A percentile compares a stretch with the other conserved stretches of the same genome.
phyloP scores from a whole-genome alignment of 768 basidiomycete species.

The Boletus sp. region DNA sequence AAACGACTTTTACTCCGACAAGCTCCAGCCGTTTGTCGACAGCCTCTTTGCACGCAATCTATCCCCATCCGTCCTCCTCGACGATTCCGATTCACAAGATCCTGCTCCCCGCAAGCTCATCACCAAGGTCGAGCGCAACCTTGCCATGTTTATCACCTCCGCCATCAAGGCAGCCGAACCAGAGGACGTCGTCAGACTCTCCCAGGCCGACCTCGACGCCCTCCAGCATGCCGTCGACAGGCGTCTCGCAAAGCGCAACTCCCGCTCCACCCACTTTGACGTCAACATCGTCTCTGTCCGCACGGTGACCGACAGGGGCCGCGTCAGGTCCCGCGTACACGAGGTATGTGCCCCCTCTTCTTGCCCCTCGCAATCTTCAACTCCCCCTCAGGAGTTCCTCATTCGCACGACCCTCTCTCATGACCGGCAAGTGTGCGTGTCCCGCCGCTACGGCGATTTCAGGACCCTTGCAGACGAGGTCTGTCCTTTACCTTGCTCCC shows the following conservation, averaged over 20 bases:
- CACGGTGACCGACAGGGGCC: slow-evolving; percentile 77
- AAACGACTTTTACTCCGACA: slow-evolving; percentile 88
- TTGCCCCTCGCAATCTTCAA: not conserved
- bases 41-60: slow-evolving; percentile 81
- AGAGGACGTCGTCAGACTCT: slow-evolving; percentile 90
- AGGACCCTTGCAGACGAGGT: slow-evolving; percentile 84
- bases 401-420: slow-evolving; percentile 79
- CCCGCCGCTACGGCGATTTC: slow-evolving; percentile 94
- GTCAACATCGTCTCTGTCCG: slow-evolving; percentile 91
- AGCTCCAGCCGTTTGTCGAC: slow-evolving; percentile 91
- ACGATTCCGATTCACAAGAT: slow-evolving; percentile 56
- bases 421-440: slow-evolving; percentile 79
- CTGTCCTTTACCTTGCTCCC: slow-evolving; percentile 15
- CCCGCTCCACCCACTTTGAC: slow-evolving; percentile 64
- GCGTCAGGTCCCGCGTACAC: slow-evolving; percentile 81
- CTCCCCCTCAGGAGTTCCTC: slow-evolving; percentile 78
- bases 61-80: slow-evolving; percentile 56
- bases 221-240: slow-evolving; percentile 71
- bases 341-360: slow-evolving; percentile 57
- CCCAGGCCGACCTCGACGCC: slow-evolving; percentile 78
- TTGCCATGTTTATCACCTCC: slow-evolving; percentile 76
- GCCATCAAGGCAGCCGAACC: slow-evolving; percentile 79
- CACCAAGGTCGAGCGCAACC: slow-evolving; percentile 78
- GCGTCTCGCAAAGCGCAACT: slow-evolving; percentile 48
- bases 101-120: slow-evolving; percentile 67